Evolutionary conservation across 2,329 filamentous ascomycete genomes (phyloP).

Genomic region (Chaetomium olivaceum): DNA sequence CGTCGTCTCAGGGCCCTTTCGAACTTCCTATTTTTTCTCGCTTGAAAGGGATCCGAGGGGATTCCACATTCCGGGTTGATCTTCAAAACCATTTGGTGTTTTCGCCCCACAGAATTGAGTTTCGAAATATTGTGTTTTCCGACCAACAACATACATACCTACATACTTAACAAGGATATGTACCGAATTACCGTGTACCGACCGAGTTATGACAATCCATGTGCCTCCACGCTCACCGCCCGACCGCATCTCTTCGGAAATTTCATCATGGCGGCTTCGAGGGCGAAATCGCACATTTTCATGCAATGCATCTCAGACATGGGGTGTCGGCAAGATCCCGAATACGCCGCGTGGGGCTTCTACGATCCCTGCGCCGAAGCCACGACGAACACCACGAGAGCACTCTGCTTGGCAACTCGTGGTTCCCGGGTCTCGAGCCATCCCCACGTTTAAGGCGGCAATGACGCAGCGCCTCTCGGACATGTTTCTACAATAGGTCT

Average conservation of each 20-base stretch:
- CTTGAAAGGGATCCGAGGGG: too few species aligned
- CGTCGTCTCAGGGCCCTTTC: not conserved
- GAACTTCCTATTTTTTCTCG: not conserved
- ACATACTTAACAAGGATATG: not conserved
- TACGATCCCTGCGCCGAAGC: conserved; percentile 34
- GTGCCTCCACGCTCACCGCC: not conserved
- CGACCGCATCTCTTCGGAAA: not conserved
- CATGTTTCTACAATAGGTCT: conserved; percentile 33
- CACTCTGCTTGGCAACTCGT: conserved; percentile 11
- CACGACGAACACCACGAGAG: conserved; percentile 14
- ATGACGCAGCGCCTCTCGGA: conserved; percentile 30
- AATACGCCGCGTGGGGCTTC: conserved; percentile 27
- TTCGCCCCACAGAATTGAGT: not conserved
- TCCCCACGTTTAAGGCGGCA: conserved; percentile 27
- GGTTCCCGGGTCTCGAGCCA: conserved; percentile 16
- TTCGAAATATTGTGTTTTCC: not conserved
- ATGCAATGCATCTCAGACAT: conserved; percentile 23
- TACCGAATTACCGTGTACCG: too few species aligned
- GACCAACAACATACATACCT: not conserved
- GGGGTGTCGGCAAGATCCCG: conserved; percentile 16
- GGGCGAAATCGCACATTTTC: conserved; percentile 24
- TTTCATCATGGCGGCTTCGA: not conserved
- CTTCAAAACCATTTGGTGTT: not conserved
- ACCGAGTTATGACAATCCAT: too few species aligned
- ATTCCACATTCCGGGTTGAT: not conserved